Base-by-base conservation (phyloP, 2,329 filamentous ascomycete genomes). In the Cladorrhinum sp. region DNA sequence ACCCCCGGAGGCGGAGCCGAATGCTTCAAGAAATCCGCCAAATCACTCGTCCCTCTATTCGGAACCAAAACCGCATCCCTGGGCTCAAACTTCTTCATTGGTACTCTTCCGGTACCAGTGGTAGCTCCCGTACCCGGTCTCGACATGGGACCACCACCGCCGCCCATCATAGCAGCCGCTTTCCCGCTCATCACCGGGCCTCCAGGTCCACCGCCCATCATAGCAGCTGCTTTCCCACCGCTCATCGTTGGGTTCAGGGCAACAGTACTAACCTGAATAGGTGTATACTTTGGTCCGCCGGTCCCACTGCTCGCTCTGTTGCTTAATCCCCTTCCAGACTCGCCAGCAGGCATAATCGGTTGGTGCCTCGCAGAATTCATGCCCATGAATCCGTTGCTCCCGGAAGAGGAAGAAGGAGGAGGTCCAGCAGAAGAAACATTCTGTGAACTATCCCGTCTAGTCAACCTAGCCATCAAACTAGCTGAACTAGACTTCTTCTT, bases 21-120 rank as follows among this genome's bases (percentile, higher is more conserved):
- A 68, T 86, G 85, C 57, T 82, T 84, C 30, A 95, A 75, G 72
- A 94, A 94, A 56, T 86, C 85, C 0, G 90, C 89, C 50, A 94
- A 74, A 55, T 92, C 89, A 18, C 83, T 82, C 1, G 88, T 92
- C 51, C 76, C 74, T n/a, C 74, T 74, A 6, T 72, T 73, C 2
- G 72, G 66, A 7, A 67, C 65, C n/a, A 73, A 70, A 36, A 76
- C 74, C 2, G 82, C 75, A 3, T 86, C 83, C 51, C 83, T 79
- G 2, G 84, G 80, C 70, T 85, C 82, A 67, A 82, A 87, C 67
- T 74, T 82, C 74, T 82, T 87, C 80, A 82, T 83, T 1, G 79
- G 76, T 10, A 80, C 77, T 24, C 81, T 78, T 21, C 73, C 71
- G 23, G 56, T 42, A 64, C 50, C 61, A 61, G 46, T 36, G 23